Evolutionary conservation across 139 green algal genomes (phyloP).

Genomic region (Ulvella scutata): DNA sequence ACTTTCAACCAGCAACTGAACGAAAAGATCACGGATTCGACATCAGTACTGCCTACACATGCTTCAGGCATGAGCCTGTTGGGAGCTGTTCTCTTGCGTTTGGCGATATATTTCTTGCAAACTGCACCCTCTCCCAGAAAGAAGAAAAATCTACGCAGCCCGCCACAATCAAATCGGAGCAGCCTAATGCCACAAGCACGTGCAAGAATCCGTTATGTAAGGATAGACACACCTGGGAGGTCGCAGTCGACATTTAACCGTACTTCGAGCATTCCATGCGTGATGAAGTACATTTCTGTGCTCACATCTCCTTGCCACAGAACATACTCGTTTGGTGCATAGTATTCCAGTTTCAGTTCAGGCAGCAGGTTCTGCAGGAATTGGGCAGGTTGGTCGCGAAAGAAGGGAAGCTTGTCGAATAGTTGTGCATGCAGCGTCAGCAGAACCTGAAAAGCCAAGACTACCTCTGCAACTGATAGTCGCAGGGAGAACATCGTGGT

Average conservation of each 20-base stretch:
- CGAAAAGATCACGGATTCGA: too few species aligned
- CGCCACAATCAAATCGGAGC: too few species aligned
- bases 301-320: not conserved
- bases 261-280: not conserved
- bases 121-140: too few species aligned
- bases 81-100: too few species aligned
- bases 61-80: too few species aligned
- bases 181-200: too few species aligned
- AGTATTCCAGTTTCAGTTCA: conserved; percentile 21
- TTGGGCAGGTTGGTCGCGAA: conserved; percentile 21
- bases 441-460: conserved; percentile 10
- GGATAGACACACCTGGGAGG: too few species aligned
- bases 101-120: too few species aligned
- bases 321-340: not conserved
- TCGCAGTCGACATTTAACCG: not conserved
- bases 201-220: too few species aligned
- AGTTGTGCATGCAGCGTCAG: conserved; percentile 11
- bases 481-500: not conserved
- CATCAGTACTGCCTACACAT: too few species aligned
- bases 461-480: not conserved
- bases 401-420: conserved; percentile 21
- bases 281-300: conserved; percentile 3
- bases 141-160: too few species aligned
- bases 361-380: conserved; percentile 30
- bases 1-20: too few species aligned